These are phyloP conservation scores for Wallacemonas collosoma DNA, from an alignment of 208 protist genomes.

Conservation along the genomic window DNA sequence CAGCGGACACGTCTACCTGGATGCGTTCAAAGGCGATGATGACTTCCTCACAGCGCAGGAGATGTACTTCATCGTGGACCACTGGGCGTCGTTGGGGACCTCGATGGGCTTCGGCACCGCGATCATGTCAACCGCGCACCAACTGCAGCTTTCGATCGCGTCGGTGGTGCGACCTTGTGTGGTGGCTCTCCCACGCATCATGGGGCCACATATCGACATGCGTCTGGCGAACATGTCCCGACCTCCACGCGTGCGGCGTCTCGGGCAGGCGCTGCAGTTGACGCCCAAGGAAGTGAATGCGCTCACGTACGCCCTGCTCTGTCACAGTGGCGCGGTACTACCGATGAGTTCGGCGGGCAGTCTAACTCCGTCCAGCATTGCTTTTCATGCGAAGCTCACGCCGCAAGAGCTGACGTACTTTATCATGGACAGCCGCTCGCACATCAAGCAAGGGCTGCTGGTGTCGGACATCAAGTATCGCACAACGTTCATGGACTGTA, in stretches of 20 bases:
- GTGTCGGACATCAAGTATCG: conserved; percentile 54
- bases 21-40: conserved; percentile 57
- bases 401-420: conserved; percentile 78
- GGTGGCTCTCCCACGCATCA: conserved; percentile 22
- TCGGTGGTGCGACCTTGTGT: conserved; percentile 56
- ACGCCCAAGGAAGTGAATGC: conserved; percentile 45
- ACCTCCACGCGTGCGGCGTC: conserved; percentile 70
- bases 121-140: conserved; percentile 28
- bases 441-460: conserved; percentile 87
- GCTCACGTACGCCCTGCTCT: conserved; percentile 76
- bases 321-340: conserved; percentile 64
- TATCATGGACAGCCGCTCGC: conserved; percentile 64
- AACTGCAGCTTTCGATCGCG: conserved; percentile 42
- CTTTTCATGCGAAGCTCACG: conserved; percentile 56
- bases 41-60: conserved; percentile 70
- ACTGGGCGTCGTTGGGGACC: conserved; percentile 27
- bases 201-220: conserved; percentile 28
- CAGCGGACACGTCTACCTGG: conserved; percentile 35
- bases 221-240: conserved; percentile 49
- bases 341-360: conserved; percentile 18
- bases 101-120: conserved; percentile 28
- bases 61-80: conserved; percentile 33
- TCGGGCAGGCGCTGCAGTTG: conserved; percentile 57
- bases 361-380: conserved; percentile 51
- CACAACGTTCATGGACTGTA: conserved; percentile 60